These are phyloP conservation scores for Santalum album DNA, from an alignment of 164 flowering plant species.

Conservation along the genomic window DNA sequence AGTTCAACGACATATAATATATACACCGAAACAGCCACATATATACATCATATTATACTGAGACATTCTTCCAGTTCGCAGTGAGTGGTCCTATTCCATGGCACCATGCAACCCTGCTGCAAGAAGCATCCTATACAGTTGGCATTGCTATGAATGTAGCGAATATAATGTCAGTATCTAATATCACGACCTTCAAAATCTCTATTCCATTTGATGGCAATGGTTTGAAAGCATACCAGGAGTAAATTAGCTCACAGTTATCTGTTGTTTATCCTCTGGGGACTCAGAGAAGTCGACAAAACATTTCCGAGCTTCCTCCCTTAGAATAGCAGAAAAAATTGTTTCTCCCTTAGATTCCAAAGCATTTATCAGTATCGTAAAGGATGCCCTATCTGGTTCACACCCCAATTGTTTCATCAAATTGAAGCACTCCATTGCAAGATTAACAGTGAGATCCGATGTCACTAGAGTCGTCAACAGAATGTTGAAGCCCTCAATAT, in stretches of 20 bases:
- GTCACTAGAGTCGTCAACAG: constrained; percentile 38
- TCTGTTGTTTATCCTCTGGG: constrained; percentile 20
- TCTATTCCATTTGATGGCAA: background rate
- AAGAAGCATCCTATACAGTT: too few species aligned
- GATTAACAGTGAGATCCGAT: constrained; percentile 11
- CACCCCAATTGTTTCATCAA: constrained; percentile 49
- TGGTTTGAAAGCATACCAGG: background rate
- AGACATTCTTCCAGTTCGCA: too few species aligned
- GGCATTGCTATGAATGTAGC: too few species aligned
- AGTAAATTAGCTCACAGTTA: background rate
- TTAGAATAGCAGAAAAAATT: constrained; percentile 25
- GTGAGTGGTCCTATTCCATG: too few species aligned
- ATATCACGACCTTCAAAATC: too few species aligned
- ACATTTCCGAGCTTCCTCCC: constrained; percentile 42
- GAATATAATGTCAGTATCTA: too few species aligned
- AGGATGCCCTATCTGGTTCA: constrained; percentile 56
- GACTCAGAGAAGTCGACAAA: constrained; percentile 43
- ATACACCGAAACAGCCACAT: too few species aligned
- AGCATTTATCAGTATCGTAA: constrained; percentile 45
- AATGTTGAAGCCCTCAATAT: constrained; percentile 42
- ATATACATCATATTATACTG: too few species aligned
- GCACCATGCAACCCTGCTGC: too few species aligned
- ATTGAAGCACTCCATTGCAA: constrained; percentile 48
- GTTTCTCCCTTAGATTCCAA: constrained; percentile 44
- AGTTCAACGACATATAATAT: too few species aligned